A percentile compares a stretch with the other conserved stretches of the same genome.
Evolutionary conservation across 441 rosid genomes (phyloP).

Genomic region (Mallotus repandus): DNA sequence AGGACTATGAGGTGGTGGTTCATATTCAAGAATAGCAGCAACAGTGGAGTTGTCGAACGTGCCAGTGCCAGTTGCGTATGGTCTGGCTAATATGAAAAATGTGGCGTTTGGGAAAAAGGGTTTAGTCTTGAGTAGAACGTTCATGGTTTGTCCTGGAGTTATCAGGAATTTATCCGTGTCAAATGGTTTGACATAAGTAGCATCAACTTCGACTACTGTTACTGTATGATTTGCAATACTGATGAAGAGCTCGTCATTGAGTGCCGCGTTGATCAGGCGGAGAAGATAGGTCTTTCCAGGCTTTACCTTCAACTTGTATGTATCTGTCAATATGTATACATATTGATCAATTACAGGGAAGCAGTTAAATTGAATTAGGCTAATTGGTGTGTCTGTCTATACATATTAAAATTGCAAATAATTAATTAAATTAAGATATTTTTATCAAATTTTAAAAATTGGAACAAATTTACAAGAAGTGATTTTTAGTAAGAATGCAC

Average conservation of each 20-base stretch:
- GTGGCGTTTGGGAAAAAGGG: conserved; percentile 41
- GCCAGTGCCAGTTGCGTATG: conserved; percentile 59
- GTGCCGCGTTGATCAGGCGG: conserved; percentile 53
- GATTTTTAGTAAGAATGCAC: no score
- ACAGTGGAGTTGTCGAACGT: conserved; percentile 62
- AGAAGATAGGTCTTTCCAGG: conserved; percentile 54
- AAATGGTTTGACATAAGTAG: conserved; percentile 70
- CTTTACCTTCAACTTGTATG: conserved; percentile 46
- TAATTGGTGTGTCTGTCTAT: no score
- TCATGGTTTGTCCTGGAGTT: conserved; percentile 72
- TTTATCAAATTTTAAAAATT: no score
- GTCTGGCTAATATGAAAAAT: conserved; percentile 59
- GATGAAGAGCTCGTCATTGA: conserved; percentile 71
- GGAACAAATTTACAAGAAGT: no score
- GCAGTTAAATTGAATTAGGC: background rate
- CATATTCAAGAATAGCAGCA: conserved; percentile 57
- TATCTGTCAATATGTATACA: conserved; percentile 29
- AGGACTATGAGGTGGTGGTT: conserved; percentile 1
- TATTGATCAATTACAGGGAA: background rate
- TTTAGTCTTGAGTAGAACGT: conserved; percentile 59
- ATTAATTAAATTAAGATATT: no score
- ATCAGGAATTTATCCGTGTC: conserved; percentile 42
- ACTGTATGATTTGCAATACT: conserved; percentile 65
- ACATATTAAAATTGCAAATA: no score
- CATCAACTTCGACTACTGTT: conserved; percentile 73